Evolutionary conservation across 495 filamentous ascomycete species (phyloP), one percentile per base, ranked within the genome.

Genomic region (Chaetomidium leptoderma): DNA sequence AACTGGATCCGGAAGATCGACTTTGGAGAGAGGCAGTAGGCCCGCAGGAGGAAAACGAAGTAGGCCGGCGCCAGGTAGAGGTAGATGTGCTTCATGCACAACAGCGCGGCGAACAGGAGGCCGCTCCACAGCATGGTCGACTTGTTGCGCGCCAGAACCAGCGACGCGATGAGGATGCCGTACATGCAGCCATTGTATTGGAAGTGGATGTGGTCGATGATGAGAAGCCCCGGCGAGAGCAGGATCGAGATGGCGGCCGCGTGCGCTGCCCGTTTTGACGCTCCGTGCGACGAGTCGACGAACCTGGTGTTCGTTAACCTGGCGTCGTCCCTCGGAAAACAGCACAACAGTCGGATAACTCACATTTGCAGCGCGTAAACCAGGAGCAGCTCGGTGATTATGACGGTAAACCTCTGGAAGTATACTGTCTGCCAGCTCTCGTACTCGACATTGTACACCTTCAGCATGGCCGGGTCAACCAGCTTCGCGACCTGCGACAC

Each of bases 141-240:
- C 59, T 81, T 83, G 52, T 87, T 85, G 36, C 90, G 85, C 2
- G 89, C 90, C 54, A 91, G 71, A 0, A 95, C 87, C 27, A 98
- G 77, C 0, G 92, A 97, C 32, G 91, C 74, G 23, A 97, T 81
- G 37, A 98, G 72, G 33, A 97, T 74, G 16, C 93, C 93, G 66
- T 96, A 97, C 67, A 98, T 81, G 73, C 91, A 91, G 50, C 93
- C 93, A 72, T 98, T 98, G 76, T 98, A 97, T 74, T 98, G 93
- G 73, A 98, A 98, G 70, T 98, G 93, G 60, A 98, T 95, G 69
- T 98, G 93, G 66, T 98, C 93, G 70, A 98, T 97, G 65, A 98
- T 95, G 45, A 98, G 77, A 11, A 98, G 81, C 29, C 92, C 93
- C 2, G 93, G 93, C 3, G 91, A 96, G 32, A 97, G 81, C 16